Evolutionary conservation across 768 basidiomycete species (phyloP).

Genomic region (Neoboletus subvelutipes): DNA sequence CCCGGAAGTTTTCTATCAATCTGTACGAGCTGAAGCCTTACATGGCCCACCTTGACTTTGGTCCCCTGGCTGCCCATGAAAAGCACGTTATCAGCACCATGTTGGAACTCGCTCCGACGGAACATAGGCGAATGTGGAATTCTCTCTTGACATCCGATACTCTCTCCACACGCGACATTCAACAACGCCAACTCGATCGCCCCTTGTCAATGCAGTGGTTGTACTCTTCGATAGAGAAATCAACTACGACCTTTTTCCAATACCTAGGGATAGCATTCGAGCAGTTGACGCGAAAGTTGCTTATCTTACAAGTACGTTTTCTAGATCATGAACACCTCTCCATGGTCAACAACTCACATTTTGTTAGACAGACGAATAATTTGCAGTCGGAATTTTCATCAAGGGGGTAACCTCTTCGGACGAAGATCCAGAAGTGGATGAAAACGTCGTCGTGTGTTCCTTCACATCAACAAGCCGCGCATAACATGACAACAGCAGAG

Average conservation of each 20-base stretch:
- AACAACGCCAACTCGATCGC: conserved; percentile 47
- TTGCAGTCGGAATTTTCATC: conserved; percentile 63
- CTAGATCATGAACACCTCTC: too few relatives aligned
- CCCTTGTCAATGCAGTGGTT: conserved; percentile 59
- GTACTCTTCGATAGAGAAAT: conserved; percentile 54
- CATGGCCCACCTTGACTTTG: conserved; percentile 53
- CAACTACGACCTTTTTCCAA: conserved; percentile 58
- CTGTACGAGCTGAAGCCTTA: conserved; percentile 40
- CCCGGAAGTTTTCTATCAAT: conserved; percentile 43
- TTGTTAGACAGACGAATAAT: conserved; percentile 56
- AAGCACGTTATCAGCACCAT: conserved; percentile 51
- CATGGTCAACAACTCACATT: not conserved
- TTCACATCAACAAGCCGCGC: conserved; percentile 40
- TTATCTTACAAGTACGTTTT: conserved; percentile 52
- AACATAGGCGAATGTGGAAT: conserved; percentile 59
- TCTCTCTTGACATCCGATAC: conserved; percentile 63
- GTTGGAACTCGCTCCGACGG: conserved; percentile 39
- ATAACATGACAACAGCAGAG: not conserved
- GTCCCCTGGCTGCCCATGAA: conserved; percentile 51
- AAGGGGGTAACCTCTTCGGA: conserved; percentile 57
- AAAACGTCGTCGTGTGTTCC: conserved; percentile 61
- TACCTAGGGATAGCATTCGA: conserved; percentile 56
- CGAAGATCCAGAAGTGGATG: conserved; percentile 55
- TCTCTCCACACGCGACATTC: conserved; percentile 48
- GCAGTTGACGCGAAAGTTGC: conserved; percentile 56